Evolutionary conservation across 345 rosid species (phyloP).

Genomic region (Syzygium aromaticum): DNA sequence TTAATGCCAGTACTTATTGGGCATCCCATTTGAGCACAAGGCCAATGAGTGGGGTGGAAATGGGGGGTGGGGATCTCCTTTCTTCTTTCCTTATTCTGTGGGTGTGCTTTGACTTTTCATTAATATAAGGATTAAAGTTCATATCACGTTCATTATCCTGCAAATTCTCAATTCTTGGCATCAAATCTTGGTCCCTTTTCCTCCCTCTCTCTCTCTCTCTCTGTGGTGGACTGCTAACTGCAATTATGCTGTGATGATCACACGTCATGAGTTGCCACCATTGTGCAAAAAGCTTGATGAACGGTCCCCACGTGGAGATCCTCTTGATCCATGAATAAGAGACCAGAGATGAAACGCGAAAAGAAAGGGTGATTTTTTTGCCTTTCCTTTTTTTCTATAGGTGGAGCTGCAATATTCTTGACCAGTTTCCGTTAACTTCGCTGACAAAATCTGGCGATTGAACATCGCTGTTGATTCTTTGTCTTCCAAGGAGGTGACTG

Average conservation of each 20-base stretch:
- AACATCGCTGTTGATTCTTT: background rate
- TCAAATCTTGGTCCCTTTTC: background rate
- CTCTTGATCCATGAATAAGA: slow-evolving; percentile 1
- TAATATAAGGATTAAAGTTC: background rate
- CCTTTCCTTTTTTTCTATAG: background rate
- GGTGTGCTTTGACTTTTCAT: slow-evolving; percentile 5
- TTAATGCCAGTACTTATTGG: background rate
- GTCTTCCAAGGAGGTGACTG: background rate
- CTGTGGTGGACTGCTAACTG: background rate
- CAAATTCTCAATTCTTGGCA: background rate
- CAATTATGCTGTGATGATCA: background rate
- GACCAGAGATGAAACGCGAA: background rate
- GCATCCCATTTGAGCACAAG: background rate
- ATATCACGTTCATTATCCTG: background rate
- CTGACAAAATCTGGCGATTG: background rate
- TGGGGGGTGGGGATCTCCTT: background rate
- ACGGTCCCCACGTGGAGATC: slow-evolving; percentile 12
- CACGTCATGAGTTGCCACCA: background rate
- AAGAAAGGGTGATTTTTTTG: background rate
- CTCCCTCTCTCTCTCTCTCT: background rate
- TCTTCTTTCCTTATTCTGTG: background rate
- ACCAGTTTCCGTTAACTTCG: background rate
- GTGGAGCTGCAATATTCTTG: background rate
- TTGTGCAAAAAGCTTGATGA: background rate
- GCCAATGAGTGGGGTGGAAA: background rate